phyloP scores from a whole-genome alignment of 2,329 filamentous ascomycete genomes.

The Talaromyces amestolkiae region DNA sequence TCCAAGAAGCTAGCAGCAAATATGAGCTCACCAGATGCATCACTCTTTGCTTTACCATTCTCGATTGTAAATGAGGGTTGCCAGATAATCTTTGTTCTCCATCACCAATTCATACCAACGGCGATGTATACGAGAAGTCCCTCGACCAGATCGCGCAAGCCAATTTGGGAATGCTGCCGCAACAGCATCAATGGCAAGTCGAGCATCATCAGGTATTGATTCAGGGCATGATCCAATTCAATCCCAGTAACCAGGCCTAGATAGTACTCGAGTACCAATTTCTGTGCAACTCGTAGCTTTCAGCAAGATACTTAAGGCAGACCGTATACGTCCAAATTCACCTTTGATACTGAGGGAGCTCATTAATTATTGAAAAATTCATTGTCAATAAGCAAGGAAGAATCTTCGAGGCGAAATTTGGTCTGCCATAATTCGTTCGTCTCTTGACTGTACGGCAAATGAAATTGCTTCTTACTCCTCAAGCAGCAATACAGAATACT shows the following conservation, averaged over 20 bases:
- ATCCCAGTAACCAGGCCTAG: not conserved
- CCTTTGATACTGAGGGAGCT: not conserved
- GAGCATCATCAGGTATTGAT: not conserved
- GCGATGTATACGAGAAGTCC: not conserved
- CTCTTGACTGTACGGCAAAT: not conserved
- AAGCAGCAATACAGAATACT: not conserved
- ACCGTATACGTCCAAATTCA: not conserved
- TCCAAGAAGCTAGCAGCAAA: slow-evolving; percentile 54
- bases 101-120: not conserved
- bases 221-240: not conserved
- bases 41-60: slow-evolving; percentile 64
- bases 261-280: not conserved
- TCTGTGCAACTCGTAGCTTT: not conserved
- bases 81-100: not conserved
- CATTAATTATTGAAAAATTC: not conserved
- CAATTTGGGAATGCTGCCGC: not conserved
- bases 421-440: not conserved
- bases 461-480: not conserved
- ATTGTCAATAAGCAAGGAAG: not conserved
- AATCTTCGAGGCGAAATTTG: not conserved
- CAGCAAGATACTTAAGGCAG: not conserved
- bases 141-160: not conserved
- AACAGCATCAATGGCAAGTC: not conserved
- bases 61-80: slow-evolving; percentile 54
- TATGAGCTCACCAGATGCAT: slow-evolving; percentile 53